phyloP scores from a whole-genome alignment of 331 rosid species.

The Ulmus americana region DNA sequence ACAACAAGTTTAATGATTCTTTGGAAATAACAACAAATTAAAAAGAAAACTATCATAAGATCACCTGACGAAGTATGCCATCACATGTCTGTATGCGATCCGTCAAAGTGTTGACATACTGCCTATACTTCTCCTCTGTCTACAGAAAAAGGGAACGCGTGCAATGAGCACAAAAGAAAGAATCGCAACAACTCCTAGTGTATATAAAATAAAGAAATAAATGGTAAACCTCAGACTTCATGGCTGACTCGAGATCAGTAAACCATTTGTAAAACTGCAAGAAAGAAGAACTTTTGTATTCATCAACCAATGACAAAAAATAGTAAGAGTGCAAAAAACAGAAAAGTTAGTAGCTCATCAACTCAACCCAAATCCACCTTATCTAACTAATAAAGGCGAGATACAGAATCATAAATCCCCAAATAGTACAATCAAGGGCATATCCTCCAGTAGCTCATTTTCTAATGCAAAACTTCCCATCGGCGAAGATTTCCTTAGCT shows the following conservation, averaged over 20 bases:
- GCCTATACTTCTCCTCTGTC: conserved; percentile 99
- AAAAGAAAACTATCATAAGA: background rate
- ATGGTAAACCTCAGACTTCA: conserved; percentile 90
- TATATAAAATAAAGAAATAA: conserved; percentile 3
- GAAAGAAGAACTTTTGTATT: conserved; percentile 9
- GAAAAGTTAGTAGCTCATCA: no score
- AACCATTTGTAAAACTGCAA: conserved; percentile 94
- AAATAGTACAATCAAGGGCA: background rate
- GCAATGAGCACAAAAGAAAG: conserved; percentile 12
- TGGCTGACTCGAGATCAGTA: conserved; percentile 87
- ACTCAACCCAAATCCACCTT: background rate
- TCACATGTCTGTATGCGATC: conserved; percentile 92
- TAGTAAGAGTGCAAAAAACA: background rate
- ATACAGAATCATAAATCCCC: background rate
- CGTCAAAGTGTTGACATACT: conserved; percentile 71
- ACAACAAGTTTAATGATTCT: background rate
- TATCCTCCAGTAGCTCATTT: no score
- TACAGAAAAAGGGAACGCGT: conserved; percentile 24
- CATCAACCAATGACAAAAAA: background rate
- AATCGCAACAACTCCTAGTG: background rate
- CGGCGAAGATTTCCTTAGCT: no score
- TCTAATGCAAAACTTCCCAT: no score
- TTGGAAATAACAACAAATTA: background rate
- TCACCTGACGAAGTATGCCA: conserved; percentile 78
- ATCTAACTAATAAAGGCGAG: background rate